These are phyloP conservation scores for Yamadazyma siamensis DNA, from an alignment of 1,139 yeast genomes.

Conservation along the genomic window DNA sequence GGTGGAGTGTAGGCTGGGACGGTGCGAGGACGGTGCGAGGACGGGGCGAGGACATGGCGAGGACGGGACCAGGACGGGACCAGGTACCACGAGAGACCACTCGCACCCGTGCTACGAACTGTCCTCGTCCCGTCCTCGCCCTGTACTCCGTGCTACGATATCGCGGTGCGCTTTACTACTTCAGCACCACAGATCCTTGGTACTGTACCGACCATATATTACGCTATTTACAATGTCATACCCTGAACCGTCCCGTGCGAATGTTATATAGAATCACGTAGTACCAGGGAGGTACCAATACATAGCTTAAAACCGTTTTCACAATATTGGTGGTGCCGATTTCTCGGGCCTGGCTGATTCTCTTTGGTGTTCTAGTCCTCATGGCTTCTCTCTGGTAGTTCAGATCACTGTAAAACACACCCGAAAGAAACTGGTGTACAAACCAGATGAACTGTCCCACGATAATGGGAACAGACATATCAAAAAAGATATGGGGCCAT, in stretches of 20 bases:
- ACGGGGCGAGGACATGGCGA: neutral
- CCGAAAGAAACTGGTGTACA: conserved; percentile 20
- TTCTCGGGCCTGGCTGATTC: conserved; percentile 10
- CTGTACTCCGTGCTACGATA: too few relatives aligned
- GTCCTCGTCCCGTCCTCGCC: too few relatives aligned
- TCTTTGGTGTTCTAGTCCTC: conserved; percentile 14
- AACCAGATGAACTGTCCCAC: conserved; percentile 44
- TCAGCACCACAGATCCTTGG: too few relatives aligned
- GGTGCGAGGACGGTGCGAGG: neutral
- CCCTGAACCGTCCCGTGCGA: conserved; percentile 6
- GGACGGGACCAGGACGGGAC: too few relatives aligned
- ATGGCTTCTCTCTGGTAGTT: conserved; percentile 13
- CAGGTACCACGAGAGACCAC: too few relatives aligned
- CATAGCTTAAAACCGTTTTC: conserved; percentile 12
- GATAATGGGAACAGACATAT: conserved; percentile 7
- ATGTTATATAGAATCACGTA: conserved; percentile 20
- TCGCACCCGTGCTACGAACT: too few relatives aligned
- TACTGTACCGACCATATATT: too few relatives aligned
- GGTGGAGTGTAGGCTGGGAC: neutral
- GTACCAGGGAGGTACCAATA: conserved; percentile 42
- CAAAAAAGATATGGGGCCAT: too few relatives aligned
- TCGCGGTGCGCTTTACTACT: too few relatives aligned
- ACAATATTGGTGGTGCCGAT: conserved; percentile 10
- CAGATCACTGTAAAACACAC: conserved; percentile 15
- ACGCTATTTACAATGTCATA: too few relatives aligned